phyloP scores from a whole-genome alignment of 169 alveolate species.

The Neospora caninum region DNA sequence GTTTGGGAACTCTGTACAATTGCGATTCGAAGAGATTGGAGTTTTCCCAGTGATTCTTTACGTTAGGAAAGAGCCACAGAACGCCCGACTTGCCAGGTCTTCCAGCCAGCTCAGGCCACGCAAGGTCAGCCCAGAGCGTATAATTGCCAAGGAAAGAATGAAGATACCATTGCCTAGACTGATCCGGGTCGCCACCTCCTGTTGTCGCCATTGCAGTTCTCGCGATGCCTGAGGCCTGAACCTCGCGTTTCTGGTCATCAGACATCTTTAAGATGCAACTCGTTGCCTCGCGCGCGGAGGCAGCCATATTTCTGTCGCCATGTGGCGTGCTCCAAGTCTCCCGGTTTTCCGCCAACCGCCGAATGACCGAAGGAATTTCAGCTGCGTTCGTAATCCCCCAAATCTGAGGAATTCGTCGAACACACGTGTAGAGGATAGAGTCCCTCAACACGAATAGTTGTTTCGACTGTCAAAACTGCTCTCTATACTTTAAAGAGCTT shows the following conservation, averaged over 20 bases:
- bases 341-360: background rate
- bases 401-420: background rate
- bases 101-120: slow-evolving; percentile 54
- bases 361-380: background rate
- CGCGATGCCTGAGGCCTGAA: background rate
- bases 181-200: slow-evolving; percentile 60
- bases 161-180: slow-evolving; percentile 63
- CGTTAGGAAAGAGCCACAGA: background rate
- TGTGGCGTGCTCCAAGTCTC: background rate
- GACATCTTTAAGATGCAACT: slow-evolving; percentile 38
- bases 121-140: slow-evolving; percentile 65
- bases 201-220: background rate
- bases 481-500: no score
- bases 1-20: no score
- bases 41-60: no score
- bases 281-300: slow-evolving; percentile 1
- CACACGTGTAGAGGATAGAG: background rate
- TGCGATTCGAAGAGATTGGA: no score
- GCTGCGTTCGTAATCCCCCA: background rate
- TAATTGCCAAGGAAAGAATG: slow-evolving; percentile 66
- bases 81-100: slow-evolving; percentile 36
- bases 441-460: background rate
- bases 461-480: no score
- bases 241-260: slow-evolving; percentile 38
- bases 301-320: background rate